Evolutionary conservation across 805 yeast species (phyloP), one percentile per base, ranked within the genome.

Genomic region (Teunomyces gatunensis): DNA sequence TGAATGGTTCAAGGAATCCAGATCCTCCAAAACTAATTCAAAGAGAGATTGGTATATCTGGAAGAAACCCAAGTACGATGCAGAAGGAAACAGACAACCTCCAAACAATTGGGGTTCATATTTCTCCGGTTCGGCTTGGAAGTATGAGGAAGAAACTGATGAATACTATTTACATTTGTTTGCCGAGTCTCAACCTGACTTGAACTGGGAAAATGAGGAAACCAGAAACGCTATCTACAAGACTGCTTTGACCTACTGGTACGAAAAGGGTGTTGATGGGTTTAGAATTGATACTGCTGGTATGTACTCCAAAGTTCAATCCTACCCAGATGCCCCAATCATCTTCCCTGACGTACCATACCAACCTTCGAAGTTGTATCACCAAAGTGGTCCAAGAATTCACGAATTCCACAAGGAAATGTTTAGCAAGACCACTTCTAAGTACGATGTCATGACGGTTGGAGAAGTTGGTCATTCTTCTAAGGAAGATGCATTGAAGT

Each of bases 31-130:
- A 53, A 63, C 69, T 42, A 78, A 75, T 59, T 75, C 82, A 5
- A 79, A 80, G 64, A 71, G 85, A 56, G 83, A 81, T 60, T 80
- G 84, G 83, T 79, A 78, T 63, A 68, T 78, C 51, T 80, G 85
- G 85, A 75, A 69, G 52, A 74, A 77, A 23, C 73, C 80, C 29
- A 69, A 60, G 45, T 72, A 65, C 56, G 79, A 75, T 49, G 64
- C 58, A n/a, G 57, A 69, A 9, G 83, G 83, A 13, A 69, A 69
- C 46, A 71, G 81, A 53, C 71, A 63, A 17, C 81, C 82, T 6
- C 83, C 84, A 17, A 80, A 75, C 63, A 80, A 80, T 62, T 80
- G 84, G 84, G 54, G 58, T 29, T 72, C 82, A 5, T 64, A 61
- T 53, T 80, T 80, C 58, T 71, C 77, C 10, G 83, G 80, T 3